Evolutionary conservation across 192 early-diverging fungal genomes (phyloP).

Genomic region (Glomus cerebriforme): DNA sequence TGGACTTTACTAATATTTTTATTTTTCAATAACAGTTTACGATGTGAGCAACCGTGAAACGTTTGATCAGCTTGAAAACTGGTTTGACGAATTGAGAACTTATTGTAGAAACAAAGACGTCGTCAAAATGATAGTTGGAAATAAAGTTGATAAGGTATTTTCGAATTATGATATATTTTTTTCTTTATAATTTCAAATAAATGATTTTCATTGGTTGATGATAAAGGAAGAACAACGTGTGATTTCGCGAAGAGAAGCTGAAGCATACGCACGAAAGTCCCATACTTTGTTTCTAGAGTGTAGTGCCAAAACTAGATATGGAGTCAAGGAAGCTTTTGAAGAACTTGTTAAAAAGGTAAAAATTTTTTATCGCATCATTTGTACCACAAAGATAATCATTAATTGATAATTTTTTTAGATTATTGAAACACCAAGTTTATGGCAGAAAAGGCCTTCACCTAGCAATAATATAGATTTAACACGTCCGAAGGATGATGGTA

Average conservation of each 20-base stretch:
- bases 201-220: background rate
- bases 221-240: conserved; percentile 59
- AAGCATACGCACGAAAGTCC: conserved; percentile 84
- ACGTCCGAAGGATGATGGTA: background rate
- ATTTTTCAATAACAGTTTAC: conserved; percentile 66
- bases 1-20: background rate
- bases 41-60: conserved; percentile 93
- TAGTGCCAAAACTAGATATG: conserved; percentile 91
- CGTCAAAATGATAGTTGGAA: conserved; percentile 97
- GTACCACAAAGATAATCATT: background rate
- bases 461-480: background rate
- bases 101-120: conserved; percentile 86
- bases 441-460: background rate
- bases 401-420: background rate
- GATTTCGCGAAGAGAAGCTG: conserved; percentile 86
- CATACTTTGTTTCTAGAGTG: conserved; percentile 96
- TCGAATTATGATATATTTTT: background rate
- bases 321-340: conserved; percentile 92
- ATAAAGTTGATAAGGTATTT: conserved; percentile 83
- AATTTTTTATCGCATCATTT: background rate
- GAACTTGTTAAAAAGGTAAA: conserved; percentile 88
- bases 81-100: conserved; percentile 94
- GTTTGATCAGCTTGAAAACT: conserved; percentile 90
- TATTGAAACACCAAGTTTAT: conserved; percentile 6
- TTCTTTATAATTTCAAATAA: background rate